Percentiles rank a stretch among this genome's conserved stretches.
Evolutionary conservation across 2,329 filamentous ascomycete species (phyloP).

Genomic region (Cercospora berteroae): DNA sequence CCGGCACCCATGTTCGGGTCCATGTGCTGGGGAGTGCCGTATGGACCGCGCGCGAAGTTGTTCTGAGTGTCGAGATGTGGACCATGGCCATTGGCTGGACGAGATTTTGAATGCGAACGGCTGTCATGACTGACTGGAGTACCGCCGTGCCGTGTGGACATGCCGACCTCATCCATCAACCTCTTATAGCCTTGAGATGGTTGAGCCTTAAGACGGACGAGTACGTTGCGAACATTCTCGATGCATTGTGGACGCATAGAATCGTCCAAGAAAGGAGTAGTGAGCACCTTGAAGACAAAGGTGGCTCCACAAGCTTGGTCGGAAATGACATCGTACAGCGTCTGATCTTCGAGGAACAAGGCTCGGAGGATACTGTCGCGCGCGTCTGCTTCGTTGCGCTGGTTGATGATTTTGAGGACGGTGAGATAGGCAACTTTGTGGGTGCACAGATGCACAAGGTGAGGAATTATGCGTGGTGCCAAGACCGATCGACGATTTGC

Average conservation of each 20-base stretch:
- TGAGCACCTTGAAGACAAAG: conserved; percentile 96
- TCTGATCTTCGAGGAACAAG: conserved; percentile 88
- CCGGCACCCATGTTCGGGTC: conserved; percentile 29
- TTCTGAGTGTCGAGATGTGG: conserved; percentile 37
- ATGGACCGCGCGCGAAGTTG: conserved; percentile 39
- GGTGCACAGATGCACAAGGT: conserved; percentile 91
- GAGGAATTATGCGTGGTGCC: conserved; percentile 85
- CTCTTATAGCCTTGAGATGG: conserved; percentile 96
- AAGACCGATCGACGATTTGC: conserved; percentile 86
- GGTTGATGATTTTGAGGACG: conserved; percentile 96
- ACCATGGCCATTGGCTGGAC: conserved; percentile 36
- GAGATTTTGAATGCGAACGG: conserved; percentile 38
- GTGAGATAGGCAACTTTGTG: conserved; percentile 98
- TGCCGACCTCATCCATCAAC: conserved; percentile 95
- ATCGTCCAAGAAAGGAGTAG: conserved; percentile 96
- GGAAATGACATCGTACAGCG: conserved; percentile 82
- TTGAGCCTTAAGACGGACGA: conserved; percentile 86
- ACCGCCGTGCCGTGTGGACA: conserved; percentile 59
- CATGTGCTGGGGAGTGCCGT: conserved; percentile 36
- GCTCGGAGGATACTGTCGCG: conserved; percentile 86
- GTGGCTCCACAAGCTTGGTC: conserved; percentile 92
- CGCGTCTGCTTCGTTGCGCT: conserved; percentile 89
- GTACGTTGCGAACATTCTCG: conserved; percentile 85
- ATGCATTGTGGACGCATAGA: conserved; percentile 81
- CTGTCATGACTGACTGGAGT: conserved; percentile 39